Base-by-base conservation (phyloP, 1,284 basidiomycete species). In the Ganoderma multipileum region DNA sequence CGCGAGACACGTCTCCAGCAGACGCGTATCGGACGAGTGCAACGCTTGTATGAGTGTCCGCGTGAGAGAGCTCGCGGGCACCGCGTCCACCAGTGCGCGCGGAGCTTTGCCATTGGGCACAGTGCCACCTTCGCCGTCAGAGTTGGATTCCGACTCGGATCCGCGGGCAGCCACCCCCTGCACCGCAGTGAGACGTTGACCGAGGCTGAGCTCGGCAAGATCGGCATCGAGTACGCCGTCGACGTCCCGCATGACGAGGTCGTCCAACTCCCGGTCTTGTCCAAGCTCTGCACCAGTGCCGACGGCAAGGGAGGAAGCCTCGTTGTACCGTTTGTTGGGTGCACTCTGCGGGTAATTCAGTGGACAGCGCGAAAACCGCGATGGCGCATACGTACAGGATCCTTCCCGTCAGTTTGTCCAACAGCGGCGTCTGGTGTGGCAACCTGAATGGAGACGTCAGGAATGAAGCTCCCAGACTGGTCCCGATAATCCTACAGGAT, bases 31-130 rank as follows among this genome's bases (percentile, higher is more conserved):
- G 26, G 94, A 93, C 2, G 97, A 98, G 79, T 99, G 97, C 59
- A 99, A 83, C 0, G 98, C 97, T 82, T 99, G 98, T 62, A 97
- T 95, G 61, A 99, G 87, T 18, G 97, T 97, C 64, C 96, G 92
- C 30, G 97, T 95, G 65, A 99, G 88, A 1, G 97, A 98, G 69
- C 93, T 91, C 1, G 95, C 91, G 57, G 95, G 95, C 50, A 94
- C 88, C 14, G 71, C 69, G 62, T 72, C 71, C 38, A 63, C 66
- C 18, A 68, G 61, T 5, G 63, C 65, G 18, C 44, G 55, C 57
- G 69, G 58, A 26, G 64, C 20, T 59, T 71, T 71, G 50, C 69
- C 69, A 28, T 68, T 71, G 26, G 89, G 82, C n/a, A 81, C 74
- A 18, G 78, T 69, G 33, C 83, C 80, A 9, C 77, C 77, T 66